Conservation (phyloP, 2,329 filamentous ascomycete species). For the Aspergillus carbonarius region DNA sequence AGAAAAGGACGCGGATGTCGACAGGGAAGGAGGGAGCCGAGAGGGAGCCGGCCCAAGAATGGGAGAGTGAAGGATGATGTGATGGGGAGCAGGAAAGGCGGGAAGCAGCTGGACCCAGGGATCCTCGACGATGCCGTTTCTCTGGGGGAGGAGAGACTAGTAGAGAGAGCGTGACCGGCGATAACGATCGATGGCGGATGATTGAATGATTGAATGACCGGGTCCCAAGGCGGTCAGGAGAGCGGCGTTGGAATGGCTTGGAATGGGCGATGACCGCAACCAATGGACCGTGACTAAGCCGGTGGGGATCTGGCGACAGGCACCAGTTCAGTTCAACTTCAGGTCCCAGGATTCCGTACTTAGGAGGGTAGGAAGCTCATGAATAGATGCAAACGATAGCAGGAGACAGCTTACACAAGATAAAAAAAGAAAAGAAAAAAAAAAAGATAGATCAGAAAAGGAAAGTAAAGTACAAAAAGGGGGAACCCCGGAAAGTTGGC, state of each 20-base stretch:
- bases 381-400: too few species aligned
- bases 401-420: too few species aligned
- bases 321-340: too few species aligned
- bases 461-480: neutral
- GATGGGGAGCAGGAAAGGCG: constrained; percentile 23
- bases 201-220: neutral
- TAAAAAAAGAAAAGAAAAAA: neutral
- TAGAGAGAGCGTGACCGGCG: constrained; percentile 28
- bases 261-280: neutral
- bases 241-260: constrained; percentile 21
- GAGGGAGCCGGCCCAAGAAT: constrained; percentile 10
- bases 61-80: constrained; percentile 29
- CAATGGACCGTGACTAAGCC: neutral
- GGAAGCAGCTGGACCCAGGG: constrained; percentile 29
- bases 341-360: too few species aligned
- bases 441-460: neutral
- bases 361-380: too few species aligned
- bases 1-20: neutral
- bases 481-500: neutral
- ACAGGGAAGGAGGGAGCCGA: constrained; percentile 5
- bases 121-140: constrained; percentile 21
- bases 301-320: too few species aligned
- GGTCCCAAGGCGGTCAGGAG: constrained; percentile 32
- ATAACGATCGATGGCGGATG: constrained; percentile 24
- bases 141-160: constrained; percentile 11